Evolutionary conservation across 179 eudicot genomes (phyloP).

Genomic region (Spinacia oleracea): DNA sequence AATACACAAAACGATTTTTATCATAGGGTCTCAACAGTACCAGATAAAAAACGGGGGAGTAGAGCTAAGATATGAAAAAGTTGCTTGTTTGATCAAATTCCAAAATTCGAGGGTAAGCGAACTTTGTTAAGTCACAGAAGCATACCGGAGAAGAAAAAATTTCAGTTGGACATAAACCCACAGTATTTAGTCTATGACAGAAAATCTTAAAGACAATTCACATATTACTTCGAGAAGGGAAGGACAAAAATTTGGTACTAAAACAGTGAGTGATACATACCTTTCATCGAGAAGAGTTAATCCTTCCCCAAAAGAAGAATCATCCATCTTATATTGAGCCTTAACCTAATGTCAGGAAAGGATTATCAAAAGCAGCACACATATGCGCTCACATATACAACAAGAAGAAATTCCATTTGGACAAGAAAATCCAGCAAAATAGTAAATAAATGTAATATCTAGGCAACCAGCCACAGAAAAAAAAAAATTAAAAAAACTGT

Average conservation of each 20-base stretch:
- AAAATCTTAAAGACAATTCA: background rate
- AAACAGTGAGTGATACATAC: constrained; percentile 37
- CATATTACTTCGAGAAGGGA: background rate
- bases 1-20: too few species aligned
- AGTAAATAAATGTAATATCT: background rate
- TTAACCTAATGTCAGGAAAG: constrained; percentile 49
- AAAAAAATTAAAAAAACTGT: background rate
- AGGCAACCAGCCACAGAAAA: background rate
- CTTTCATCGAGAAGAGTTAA: constrained; percentile 79
- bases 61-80: background rate
- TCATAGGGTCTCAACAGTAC: background rate
- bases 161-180: background rate
- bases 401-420: background rate
- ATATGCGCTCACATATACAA: background rate
- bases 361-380: constrained; percentile 4
- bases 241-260: background rate
- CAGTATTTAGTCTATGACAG: background rate
- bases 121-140: background rate
- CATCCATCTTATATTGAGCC: constrained; percentile 60
- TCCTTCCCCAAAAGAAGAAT: constrained; percentile 81
- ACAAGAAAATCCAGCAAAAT: background rate
- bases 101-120: background rate
- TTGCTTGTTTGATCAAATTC: background rate
- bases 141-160: background rate
- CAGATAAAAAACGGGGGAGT: background rate